phyloP scores from a whole-genome alignment of 2,329 filamentous ascomycete species.

The Colletotrichum endophyticum region DNA sequence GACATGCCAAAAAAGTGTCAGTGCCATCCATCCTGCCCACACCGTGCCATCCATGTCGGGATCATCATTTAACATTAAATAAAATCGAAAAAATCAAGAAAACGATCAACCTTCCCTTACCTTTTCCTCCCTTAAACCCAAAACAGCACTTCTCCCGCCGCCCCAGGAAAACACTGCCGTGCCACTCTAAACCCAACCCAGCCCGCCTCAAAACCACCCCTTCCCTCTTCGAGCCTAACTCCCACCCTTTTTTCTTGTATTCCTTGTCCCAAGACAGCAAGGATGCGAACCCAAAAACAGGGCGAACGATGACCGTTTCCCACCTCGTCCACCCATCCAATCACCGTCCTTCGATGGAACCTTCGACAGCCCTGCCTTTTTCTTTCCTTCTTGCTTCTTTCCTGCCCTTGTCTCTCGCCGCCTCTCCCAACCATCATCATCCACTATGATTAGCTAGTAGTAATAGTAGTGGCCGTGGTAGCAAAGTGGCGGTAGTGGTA shows the following conservation, averaged over 20 bases:
- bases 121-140: neutral
- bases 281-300: neutral
- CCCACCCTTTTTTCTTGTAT: neutral
- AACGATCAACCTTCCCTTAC: neutral
- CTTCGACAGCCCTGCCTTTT: slow-evolving; percentile 18
- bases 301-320: slow-evolving; percentile 19
- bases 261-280: neutral
- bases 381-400: neutral
- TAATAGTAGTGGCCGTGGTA: neutral
- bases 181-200: neutral
- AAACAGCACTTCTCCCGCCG: neutral
- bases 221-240: neutral
- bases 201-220: neutral
- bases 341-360: neutral
- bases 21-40: neutral
- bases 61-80: neutral
- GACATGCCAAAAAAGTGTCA: neutral
- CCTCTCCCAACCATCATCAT: neutral
- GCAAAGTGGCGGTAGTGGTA: neutral
- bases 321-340: neutral
- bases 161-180: neutral
- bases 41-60: neutral
- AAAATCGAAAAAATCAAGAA: neutral
- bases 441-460: neutral
- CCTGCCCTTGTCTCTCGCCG: neutral